Conservation (phyloP, 2,329 filamentous ascomycete genomes). For the Magnaporthiopsis rhizophila region DNA sequence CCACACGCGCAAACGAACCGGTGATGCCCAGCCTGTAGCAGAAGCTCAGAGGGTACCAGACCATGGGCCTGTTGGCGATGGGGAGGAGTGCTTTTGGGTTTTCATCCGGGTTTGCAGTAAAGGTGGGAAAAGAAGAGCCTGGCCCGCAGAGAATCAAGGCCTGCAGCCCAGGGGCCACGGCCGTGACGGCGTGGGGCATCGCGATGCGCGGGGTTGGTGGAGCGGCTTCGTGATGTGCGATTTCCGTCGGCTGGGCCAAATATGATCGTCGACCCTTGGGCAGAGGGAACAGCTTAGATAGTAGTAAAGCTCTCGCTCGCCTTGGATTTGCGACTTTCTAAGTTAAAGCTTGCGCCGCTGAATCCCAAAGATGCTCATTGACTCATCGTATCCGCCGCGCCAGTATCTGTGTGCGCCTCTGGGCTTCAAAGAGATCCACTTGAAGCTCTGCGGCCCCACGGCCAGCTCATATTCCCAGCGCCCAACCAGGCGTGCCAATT, state of each 20-base stretch:
- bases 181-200: conserved; percentile 70
- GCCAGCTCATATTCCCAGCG: background rate
- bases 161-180: conserved; percentile 71
- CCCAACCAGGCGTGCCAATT: background rate
- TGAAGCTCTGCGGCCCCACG: background rate
- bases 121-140: conserved; percentile 73
- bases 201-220: conserved; percentile 10
- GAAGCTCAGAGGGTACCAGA: conserved; percentile 83
- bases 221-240: background rate
- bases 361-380: background rate
- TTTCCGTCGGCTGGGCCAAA: no score
- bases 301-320: background rate
- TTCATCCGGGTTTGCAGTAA: conserved; percentile 72
- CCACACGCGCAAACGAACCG: conserved; percentile 37
- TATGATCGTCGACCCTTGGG: no score
- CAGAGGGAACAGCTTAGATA: no score
- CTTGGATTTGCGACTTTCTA: background rate
- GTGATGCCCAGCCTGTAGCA: conserved; percentile 75
- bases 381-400: background rate
- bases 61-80: conserved; percentile 79
- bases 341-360: no score
- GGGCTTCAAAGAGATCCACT: background rate
- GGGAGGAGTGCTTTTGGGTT: conserved; percentile 76
- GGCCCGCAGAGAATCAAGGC: conserved; percentile 78
- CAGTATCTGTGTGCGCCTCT: background rate